Evolutionary conservation across 805 yeast genomes (phyloP).

Genomic region (Priceomyces haplophilus): DNA sequence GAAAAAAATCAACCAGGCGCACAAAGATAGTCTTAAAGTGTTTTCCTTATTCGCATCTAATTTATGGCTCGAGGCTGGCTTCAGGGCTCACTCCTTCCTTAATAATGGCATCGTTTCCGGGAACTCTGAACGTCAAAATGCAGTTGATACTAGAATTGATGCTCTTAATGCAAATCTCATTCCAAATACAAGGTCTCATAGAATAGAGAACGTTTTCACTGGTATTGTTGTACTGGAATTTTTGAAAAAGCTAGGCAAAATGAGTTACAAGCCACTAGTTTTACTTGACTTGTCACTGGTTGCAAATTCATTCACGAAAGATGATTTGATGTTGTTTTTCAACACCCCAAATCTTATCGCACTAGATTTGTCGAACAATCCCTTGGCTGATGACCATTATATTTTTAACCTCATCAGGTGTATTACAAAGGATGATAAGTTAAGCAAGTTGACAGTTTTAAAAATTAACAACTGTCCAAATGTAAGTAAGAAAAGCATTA

Average conservation of each 20-base stretch:
- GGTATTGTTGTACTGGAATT: slow-evolving; percentile 26
- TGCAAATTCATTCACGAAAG: slow-evolving; percentile 11
- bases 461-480: slow-evolving; percentile 21
- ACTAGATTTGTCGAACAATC: slow-evolving; percentile 29
- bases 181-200: slow-evolving; percentile 19
- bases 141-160: slow-evolving; percentile 5
- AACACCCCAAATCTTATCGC: slow-evolving; percentile 26
- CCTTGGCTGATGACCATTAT: slow-evolving; percentile 28
- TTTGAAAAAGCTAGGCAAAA: slow-evolving; percentile 13
- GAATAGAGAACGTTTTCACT: slow-evolving; percentile 35
- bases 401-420: slow-evolving; percentile 22
- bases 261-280: slow-evolving; percentile 17
- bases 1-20: slow-evolving; percentile 21
- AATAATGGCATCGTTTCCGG: slow-evolving; percentile 1
- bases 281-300: slow-evolving; percentile 27
- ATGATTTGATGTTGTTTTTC: slow-evolving; percentile 24
- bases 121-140: not conserved
- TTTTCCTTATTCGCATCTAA: slow-evolving; percentile 26
- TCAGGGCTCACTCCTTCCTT: slow-evolving; percentile 22
- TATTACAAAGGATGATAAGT: slow-evolving; percentile 13
- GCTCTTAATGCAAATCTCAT: slow-evolving; percentile 13
- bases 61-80: slow-evolving; percentile 15
- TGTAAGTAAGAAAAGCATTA: slow-evolving; percentile 10
- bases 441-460: slow-evolving; percentile 21
- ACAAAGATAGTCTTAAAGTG: slow-evolving; percentile 29